phyloP scores from a whole-genome alignment of 169 alveolate species.

The Cryptosporidium ubiquitum region DNA sequence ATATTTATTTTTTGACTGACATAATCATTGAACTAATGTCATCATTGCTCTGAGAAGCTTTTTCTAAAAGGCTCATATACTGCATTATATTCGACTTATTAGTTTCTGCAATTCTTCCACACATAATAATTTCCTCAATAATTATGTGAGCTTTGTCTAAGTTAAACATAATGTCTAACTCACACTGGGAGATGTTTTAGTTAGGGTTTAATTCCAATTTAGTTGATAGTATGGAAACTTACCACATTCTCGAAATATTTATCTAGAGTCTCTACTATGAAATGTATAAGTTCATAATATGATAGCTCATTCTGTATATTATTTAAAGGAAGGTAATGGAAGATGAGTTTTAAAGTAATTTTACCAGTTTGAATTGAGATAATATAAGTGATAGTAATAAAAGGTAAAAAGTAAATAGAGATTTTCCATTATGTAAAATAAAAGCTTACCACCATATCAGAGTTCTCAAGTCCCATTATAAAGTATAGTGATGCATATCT shows the following conservation, averaged over 20 bases:
- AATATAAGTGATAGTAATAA: constrained; percentile 28
- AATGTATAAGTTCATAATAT: constrained; percentile 96
- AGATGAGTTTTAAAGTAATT: too few species aligned
- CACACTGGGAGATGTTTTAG: constrained; percentile 76
- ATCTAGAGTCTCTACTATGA: constrained; percentile 96
- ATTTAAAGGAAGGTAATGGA: neutral
- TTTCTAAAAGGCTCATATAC: constrained; percentile 76
- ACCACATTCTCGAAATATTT: constrained; percentile 95
- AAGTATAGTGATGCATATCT: constrained; percentile 98
- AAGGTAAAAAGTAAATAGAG: neutral
- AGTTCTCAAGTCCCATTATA: constrained; percentile 91
- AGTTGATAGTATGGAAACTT: neutral
- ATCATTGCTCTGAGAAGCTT: constrained; percentile 54
- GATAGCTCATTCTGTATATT: constrained; percentile 93
- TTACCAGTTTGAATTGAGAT: neutral
- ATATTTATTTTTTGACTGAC: constrained; percentile 9
- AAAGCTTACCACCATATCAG: constrained; percentile 78
- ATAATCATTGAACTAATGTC: constrained; percentile 63
- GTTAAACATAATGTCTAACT: constrained; percentile 95
- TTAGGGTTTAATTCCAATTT: neutral
- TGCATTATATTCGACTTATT: constrained; percentile 89
- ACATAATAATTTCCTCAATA: constrained; percentile 96
- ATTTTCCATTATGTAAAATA: neutral
- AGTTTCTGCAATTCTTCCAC: constrained; percentile 93
- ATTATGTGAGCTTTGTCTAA: constrained; percentile 98